Evolutionary conservation across 1,284 basidiomycete species (phyloP).

Genomic region (Cutaneotrichosporon daszewskae): DNA sequence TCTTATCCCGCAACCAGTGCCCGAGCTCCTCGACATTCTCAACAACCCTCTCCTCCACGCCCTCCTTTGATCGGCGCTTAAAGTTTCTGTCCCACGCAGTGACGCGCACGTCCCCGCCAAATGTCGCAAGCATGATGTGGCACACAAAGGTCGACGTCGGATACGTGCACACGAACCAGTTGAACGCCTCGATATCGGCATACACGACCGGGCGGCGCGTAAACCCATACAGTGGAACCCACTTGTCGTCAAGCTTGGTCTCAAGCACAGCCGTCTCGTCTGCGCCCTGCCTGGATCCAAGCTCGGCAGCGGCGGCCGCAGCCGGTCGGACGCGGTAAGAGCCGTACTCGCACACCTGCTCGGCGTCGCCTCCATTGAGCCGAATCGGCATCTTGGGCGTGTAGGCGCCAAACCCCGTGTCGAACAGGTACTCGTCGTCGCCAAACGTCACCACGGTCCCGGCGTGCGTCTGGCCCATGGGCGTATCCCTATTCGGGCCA

Average conservation of each 20-base stretch:
- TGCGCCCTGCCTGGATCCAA: not conserved
- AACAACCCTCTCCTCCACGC: no score
- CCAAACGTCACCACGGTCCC: constrained; percentile 6
- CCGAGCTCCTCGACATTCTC: no score
- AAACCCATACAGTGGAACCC: constrained; percentile 9
- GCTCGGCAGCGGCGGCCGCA: not conserved
- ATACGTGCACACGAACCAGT: constrained; percentile 12
- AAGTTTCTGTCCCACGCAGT: no score
- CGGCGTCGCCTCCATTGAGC: not conserved
- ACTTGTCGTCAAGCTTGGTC: constrained; percentile 1
- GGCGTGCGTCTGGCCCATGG: constrained; percentile 3
- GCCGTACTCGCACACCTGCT: constrained; percentile 3
- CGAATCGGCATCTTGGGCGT: constrained; percentile 6
- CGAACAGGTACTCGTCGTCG: constrained; percentile 7
- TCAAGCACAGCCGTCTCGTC: not conserved
- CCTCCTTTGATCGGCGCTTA: no score
- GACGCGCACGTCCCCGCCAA: no score
- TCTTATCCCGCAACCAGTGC: no score
- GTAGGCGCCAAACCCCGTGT: constrained; percentile 7
- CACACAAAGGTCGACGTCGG: constrained; percentile 2
- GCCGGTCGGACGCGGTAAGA: constrained; percentile 4
- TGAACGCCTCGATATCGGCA: constrained; percentile 10
- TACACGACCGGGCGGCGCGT: constrained; percentile 2
- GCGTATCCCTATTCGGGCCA: not conserved
- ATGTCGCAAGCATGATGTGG: constrained; percentile 1